Base-by-base conservation (phyloP, 495 filamentous ascomycete genomes). In the Talaromyces wortmannii region DNA sequence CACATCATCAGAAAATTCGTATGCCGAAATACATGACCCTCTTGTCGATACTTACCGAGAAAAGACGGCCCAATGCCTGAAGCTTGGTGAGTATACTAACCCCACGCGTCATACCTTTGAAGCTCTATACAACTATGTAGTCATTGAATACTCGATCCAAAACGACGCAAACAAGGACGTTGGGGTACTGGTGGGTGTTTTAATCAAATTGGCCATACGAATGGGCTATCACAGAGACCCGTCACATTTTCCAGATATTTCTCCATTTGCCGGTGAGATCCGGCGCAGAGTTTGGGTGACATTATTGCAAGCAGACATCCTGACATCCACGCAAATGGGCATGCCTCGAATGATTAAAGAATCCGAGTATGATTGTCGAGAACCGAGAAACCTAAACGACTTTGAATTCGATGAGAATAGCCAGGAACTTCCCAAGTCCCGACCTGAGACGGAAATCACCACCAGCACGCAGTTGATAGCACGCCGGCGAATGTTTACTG, bases 251-350 rank as follows among this genome's bases (percentile, higher is more conserved):
- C 57, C 72, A 3, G 61, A 60, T 17, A 75, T 85, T 18, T 68
- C 76, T 0, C 69, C 74, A 1, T 81, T 79, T 48, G 63, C 78
- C 29, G 78, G 74, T 4, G 81, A 85, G 60, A 80, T 83, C 65
- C 68, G 82, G 16, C 67, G 80, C 11, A 68, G 82, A 16, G 57
- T 78, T 36, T 84, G 82, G 82, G 65, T 75, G 55, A 61, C 74
- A 5, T 70, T 80, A 2, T 40, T 68, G 11, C 74, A 78, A 55
- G 53, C 79, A 29, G 81, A 84, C 56, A 58, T 78, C 15, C 57
- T 78, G 13, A 60, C 74, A 18, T 72, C 74, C 7, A 64, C 63
- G 48, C 58, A 74, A n/a, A 64, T 69, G 55, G 73, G 73, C 2
- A 56, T 79, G 2, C 72, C 74, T 6, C 66, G 63, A 29, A 60